Evolutionary conservation across 2,329 filamentous ascomycete species (phyloP).

Genomic region (Venturia asperata): DNA sequence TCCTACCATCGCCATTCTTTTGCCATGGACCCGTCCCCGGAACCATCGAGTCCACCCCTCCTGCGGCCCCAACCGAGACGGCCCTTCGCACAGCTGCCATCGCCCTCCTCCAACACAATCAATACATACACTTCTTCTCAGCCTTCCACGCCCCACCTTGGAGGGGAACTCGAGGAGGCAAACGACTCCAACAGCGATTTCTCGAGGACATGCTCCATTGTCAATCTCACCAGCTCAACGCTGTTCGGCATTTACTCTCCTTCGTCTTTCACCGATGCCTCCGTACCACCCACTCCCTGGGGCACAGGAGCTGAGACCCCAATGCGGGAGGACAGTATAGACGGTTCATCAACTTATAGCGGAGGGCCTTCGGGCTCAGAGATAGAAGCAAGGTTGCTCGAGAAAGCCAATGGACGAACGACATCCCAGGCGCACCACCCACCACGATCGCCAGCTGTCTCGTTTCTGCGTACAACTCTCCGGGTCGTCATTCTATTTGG

Average conservation of each 20-base stretch:
- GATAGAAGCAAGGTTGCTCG: conserved; percentile 20
- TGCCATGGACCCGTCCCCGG: background rate
- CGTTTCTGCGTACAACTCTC: background rate
- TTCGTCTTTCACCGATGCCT: conserved; percentile 49
- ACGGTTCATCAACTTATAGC: conserved; percentile 19
- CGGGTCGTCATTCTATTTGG: conserved; percentile 54
- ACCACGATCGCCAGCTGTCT: background rate
- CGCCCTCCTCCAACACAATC: conserved; percentile 11
- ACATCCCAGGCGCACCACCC: background rate
- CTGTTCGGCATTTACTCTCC: conserved; percentile 85
- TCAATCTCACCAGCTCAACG: conserved; percentile 84
- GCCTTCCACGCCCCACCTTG: conserved; percentile 24
- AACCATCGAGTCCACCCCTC: conserved; percentile 26
- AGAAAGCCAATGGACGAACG: background rate
- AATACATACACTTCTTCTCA: conserved; percentile 23
- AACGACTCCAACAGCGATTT: conserved; percentile 5
- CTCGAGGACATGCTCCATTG: conserved; percentile 64
- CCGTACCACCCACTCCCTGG: conserved; percentile 64
- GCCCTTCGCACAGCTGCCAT: conserved; percentile 26
- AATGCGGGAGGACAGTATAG: conserved; percentile 22
- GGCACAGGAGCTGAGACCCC: conserved; percentile 71
- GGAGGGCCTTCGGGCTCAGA: conserved; percentile 26
- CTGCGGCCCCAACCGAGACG: conserved; percentile 35
- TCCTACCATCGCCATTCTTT: background rate
- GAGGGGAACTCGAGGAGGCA: background rate